Conservation (phyloP, 192 early-diverging fungal species). For the Gryganskiella cystojenkinii region DNA sequence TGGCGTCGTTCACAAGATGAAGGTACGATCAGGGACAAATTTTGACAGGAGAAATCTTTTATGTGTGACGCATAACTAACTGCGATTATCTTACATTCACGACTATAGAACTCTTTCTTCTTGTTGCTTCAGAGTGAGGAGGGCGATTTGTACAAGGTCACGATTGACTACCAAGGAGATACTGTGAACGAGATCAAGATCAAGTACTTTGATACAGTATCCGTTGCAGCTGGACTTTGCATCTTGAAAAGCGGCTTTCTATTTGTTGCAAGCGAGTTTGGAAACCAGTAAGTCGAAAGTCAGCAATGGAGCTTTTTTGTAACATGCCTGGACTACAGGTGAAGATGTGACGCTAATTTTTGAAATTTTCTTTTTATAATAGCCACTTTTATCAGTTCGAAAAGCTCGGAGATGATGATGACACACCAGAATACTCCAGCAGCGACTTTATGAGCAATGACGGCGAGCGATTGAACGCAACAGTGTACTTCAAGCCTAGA, state of each 20-base stretch:
- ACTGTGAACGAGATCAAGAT: constrained; percentile 78
- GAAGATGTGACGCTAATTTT: too few relatives aligned
- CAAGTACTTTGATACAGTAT: constrained; percentile 96
- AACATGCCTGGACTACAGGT: too few relatives aligned
- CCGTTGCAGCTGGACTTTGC: constrained; percentile 80
- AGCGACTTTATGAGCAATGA: constrained; percentile 72
- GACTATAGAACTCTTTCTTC: constrained; percentile 78
- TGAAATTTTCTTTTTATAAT: too few relatives aligned
- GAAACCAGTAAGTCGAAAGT: constrained; percentile 84
- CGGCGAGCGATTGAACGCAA: constrained; percentile 55
- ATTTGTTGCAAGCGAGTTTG: constrained; percentile 92
- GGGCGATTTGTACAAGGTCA: constrained; percentile 95
- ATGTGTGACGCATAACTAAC: background rate
- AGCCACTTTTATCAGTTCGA: constrained; percentile 94
- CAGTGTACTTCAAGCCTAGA: constrained; percentile 76
- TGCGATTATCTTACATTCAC: background rate
- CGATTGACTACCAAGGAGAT: constrained; percentile 79
- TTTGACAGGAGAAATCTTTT: background rate
- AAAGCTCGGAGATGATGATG: constrained; percentile 91
- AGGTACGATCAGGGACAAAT: constrained; percentile 52
- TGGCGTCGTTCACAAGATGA: constrained; percentile 91
- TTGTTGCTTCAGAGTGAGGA: constrained; percentile 90
- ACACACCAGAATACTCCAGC: constrained; percentile 81
- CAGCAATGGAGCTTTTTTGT: background rate
- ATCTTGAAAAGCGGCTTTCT: constrained; percentile 95